Conservation (phyloP, 1,284 basidiomycete species). For the Ganoderma meredithae region DNA sequence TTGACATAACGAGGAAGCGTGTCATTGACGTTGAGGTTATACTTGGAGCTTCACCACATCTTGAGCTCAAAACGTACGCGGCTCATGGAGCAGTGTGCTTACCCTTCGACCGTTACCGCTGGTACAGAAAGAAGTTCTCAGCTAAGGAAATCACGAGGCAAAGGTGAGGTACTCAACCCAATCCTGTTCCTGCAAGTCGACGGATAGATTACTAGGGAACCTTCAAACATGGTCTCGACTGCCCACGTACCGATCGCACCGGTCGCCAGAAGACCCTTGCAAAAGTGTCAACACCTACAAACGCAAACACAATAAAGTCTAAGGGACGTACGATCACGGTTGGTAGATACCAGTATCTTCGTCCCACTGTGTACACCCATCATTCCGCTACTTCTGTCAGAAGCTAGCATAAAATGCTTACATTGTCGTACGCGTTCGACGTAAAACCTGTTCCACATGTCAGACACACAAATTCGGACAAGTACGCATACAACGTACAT, state of each 20-base stretch:
- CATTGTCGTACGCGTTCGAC: constrained; percentile 27
- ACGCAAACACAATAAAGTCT: neutral
- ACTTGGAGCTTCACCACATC: constrained; percentile 13
- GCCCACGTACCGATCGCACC: constrained; percentile 22
- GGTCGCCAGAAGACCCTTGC: constrained; percentile 19
- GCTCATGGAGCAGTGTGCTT: neutral
- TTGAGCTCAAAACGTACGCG: neutral
- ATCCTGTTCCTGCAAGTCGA: constrained; percentile 1
- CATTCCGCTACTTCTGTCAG: neutral
- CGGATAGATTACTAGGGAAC: neutral
- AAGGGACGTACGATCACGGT: constrained; percentile 14
- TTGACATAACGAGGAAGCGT: constrained; percentile 18
- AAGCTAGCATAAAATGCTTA: neutral
- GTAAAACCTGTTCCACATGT: constrained; percentile 19
- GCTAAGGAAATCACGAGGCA: neutral
- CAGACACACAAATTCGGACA: neutral
- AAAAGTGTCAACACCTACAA: neutral
- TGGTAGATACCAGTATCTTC: constrained; percentile 23
- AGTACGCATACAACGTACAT: constrained; percentile 15
- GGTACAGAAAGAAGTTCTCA: neutral
- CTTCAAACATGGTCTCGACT: no score
- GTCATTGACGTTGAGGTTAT: constrained; percentile 7
- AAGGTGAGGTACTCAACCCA: constrained; percentile 11
- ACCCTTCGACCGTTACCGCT: constrained; percentile 26
- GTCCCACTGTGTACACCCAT: constrained; percentile 16